These are phyloP conservation scores for Naganishia onofrii DNA, from an alignment of 768 basidiomycete species.

Conservation along the genomic window DNA sequence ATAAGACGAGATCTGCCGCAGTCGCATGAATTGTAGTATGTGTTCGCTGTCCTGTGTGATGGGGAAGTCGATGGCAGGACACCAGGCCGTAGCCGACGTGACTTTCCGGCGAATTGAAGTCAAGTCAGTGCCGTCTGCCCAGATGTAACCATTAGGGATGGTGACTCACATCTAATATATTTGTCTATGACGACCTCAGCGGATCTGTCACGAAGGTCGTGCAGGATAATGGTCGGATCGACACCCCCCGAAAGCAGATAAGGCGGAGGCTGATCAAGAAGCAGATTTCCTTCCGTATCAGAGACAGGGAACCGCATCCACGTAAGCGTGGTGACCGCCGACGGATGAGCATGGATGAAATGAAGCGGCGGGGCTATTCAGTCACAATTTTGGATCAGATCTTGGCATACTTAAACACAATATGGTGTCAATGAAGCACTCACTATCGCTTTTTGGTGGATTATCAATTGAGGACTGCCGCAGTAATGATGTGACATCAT, in stretches of 20 bases:
- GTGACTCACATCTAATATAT: slow-evolving; percentile 16
- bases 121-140: not conserved
- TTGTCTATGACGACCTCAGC: slow-evolving; percentile 1
- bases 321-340: slow-evolving; percentile 69
- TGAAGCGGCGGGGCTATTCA: slow-evolving; percentile 59
- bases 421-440: not conserved
- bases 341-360: slow-evolving; percentile 72
- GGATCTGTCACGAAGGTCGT: slow-evolving; percentile 67
- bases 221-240: slow-evolving; percentile 72
- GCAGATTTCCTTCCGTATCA: slow-evolving; percentile 41
- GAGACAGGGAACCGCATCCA: slow-evolving; percentile 70
- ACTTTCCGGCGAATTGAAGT: not conserved
- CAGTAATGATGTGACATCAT: slow-evolving; percentile 16
- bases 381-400: not conserved
- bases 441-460: not conserved
- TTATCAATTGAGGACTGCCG: not conserved
- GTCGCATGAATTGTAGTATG: slow-evolving; percentile 21
- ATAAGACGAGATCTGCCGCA: not conserved
- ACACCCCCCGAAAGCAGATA: slow-evolving; percentile 74
- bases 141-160: not conserved
- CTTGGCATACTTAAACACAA: not conserved
- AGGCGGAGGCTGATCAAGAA: slow-evolving; percentile 63
- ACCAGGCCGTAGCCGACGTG: slow-evolving; percentile 36
- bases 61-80: not conserved
- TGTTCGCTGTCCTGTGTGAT: slow-evolving; percentile 3